Percentiles rank a stretch among this genome's conserved stretches.
These are phyloP conservation scores for Saccharomyces hybrid DNA, from an alignment of 1,139 yeast genomes.

Conservation along the genomic window DNA sequence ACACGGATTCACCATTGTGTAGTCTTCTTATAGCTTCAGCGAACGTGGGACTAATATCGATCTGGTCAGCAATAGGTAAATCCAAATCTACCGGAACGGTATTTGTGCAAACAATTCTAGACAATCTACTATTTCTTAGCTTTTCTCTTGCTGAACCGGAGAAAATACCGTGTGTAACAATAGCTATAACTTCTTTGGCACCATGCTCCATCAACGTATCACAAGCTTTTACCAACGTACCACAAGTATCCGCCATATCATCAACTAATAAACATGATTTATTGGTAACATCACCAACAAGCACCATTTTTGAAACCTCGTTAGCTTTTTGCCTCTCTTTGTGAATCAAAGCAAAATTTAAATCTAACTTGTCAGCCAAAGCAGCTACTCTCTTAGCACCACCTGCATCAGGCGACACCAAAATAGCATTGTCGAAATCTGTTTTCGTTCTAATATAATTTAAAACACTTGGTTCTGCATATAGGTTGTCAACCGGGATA, in stretches of 20 bases:
- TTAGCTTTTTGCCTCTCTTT: slow-evolving; percentile 74
- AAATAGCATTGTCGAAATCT: slow-evolving; percentile 52
- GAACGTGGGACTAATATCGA: slow-evolving; percentile 64
- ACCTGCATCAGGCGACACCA: slow-evolving; percentile 81
- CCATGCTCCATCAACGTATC: slow-evolving; percentile 46
- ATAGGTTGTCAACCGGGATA: slow-evolving; percentile 73
- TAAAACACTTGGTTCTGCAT: slow-evolving; percentile 71
- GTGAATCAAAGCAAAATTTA: slow-evolving; percentile 71
- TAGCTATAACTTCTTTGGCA: slow-evolving; percentile 63
- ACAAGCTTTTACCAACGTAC: slow-evolving; percentile 69
- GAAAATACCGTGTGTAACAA: slow-evolving; percentile 74
- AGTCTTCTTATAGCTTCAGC: slow-evolving; percentile 77
- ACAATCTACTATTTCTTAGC: slow-evolving; percentile 51
- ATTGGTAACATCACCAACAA: slow-evolving; percentile 65
- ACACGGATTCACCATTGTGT: slow-evolving; percentile 77
- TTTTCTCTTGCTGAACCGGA: slow-evolving; percentile 63
- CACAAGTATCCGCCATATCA: slow-evolving; percentile 82
- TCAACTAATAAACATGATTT: slow-evolving; percentile 65
- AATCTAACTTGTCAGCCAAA: slow-evolving; percentile 64
- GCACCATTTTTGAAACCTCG: slow-evolving; percentile 69
- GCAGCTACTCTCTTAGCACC: slow-evolving; percentile 79
- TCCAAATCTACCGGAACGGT: slow-evolving; percentile 64
- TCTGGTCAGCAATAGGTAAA: slow-evolving; percentile 52
- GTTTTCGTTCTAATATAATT: slow-evolving; percentile 55
- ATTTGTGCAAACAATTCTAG: slow-evolving; percentile 64